These are phyloP conservation scores for Eremothecium cymbalariae DNA, from an alignment of 1,139 yeast species.

Conservation along the genomic window DNA sequence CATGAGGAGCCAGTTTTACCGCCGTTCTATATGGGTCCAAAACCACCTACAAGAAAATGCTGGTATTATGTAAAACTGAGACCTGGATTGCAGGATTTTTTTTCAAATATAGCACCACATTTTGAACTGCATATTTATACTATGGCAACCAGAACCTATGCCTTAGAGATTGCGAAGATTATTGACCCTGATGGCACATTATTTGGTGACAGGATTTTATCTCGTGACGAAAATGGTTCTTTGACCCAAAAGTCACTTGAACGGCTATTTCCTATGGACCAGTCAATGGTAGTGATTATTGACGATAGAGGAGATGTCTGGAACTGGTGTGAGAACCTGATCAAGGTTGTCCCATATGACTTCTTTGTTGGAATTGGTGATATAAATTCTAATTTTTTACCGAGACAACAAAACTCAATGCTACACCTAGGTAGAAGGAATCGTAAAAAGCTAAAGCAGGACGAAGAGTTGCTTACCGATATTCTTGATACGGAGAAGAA, in stretches of 20 bases:
- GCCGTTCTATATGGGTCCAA: constrained; percentile 49
- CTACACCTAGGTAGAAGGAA: constrained; percentile 63
- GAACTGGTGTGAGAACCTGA: constrained; percentile 91
- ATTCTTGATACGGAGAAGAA: constrained; percentile 29
- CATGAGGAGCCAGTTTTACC: constrained; percentile 67
- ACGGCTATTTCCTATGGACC: constrained; percentile 89
- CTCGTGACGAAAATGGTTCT: constrained; percentile 93
- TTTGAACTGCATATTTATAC: constrained; percentile 95
- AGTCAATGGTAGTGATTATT: constrained; percentile 90
- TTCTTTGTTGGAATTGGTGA: constrained; percentile 97
- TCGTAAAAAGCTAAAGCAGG: constrained; percentile 33
- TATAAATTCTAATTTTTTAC: constrained; percentile 86
- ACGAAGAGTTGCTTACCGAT: constrained; percentile 29
- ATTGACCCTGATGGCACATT: constrained; percentile 83
- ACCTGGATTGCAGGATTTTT: constrained; percentile 74
- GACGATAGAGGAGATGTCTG: constrained; percentile 99
- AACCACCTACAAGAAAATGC: constrained; percentile 46
- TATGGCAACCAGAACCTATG: constrained; percentile 97
- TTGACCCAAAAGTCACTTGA: constrained; percentile 81
- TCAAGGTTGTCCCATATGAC: constrained; percentile 90
- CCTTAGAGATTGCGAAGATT: constrained; percentile 78
- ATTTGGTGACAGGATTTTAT: constrained; percentile 85
- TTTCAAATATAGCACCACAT: constrained; percentile 50
- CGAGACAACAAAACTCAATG: constrained; percentile 61
- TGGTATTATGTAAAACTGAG: constrained; percentile 90